A percentile compares a stretch with the other conserved stretches of the same genome.
Evolutionary conservation across 75 land plant species (phyloP).

Genomic region (Picea glauca): DNA sequence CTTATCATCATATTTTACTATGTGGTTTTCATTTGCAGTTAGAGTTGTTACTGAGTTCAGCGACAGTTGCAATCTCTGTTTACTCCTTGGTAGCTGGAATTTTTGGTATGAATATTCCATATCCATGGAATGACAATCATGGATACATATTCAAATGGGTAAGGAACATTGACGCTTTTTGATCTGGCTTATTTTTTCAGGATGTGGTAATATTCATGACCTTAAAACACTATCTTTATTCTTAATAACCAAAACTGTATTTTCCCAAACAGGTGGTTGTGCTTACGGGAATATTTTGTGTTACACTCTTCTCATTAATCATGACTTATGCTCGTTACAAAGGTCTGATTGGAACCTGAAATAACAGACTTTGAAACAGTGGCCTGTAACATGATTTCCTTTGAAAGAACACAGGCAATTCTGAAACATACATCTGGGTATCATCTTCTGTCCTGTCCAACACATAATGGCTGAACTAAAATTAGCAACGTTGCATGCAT

Average conservation of each 20-base stretch:
- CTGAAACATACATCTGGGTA: no score
- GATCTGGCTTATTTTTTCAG: not conserved
- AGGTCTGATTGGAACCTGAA: constrained; percentile 84
- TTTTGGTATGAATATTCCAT: constrained; percentile 98
- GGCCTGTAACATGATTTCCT: no score
- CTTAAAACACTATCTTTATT: not conserved
- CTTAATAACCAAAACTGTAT: not conserved
- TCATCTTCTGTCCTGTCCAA: no score
- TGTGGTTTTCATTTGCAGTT: constrained; percentile 46
- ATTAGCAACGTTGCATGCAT: no score
- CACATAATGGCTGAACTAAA: no score
- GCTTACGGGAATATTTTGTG: constrained; percentile 37
- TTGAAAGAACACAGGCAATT: no score
- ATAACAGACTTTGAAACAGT: no score
- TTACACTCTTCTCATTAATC: constrained; percentile 41
- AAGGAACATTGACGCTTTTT: constrained; percentile 4
- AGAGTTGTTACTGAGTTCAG: constrained; percentile 89
- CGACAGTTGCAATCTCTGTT: constrained; percentile 80
- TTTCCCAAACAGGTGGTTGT: constrained; percentile 59
- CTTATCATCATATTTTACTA: no score
- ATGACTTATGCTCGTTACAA: constrained; percentile 84
- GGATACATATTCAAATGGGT: constrained; percentile 91
- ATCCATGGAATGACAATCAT: constrained; percentile 76
- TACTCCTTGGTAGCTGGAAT: constrained; percentile 92
- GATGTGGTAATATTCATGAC: not conserved